Percentiles rank a stretch among this genome's conserved stretches.
phyloP scores from a whole-genome alignment of 176 grass and related monocot species.

The Calamus simplicifolius region DNA sequence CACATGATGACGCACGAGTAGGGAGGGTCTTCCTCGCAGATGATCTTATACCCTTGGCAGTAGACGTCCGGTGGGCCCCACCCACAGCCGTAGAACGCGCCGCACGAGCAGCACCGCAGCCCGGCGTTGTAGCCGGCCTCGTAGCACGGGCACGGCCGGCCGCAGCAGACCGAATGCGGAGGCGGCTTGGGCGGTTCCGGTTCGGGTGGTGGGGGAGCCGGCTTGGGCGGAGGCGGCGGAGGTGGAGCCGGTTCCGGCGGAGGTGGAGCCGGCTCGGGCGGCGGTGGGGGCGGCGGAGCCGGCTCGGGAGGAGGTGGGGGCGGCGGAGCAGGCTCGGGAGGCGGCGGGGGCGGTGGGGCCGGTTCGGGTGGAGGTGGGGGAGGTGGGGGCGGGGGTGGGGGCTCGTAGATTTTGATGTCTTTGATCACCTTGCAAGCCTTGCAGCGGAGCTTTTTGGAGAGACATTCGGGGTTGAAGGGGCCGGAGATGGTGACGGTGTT shows the following conservation, averaged over 20 bases:
- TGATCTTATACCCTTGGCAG: slow-evolving; percentile 48
- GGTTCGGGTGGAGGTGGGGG: neutral
- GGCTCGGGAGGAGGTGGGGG: neutral
- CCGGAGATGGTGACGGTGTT: slow-evolving; percentile 61
- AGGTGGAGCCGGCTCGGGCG: slow-evolving; percentile 6
- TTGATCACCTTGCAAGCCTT: slow-evolving; percentile 93
- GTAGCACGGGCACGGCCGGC: slow-evolving; percentile 27
- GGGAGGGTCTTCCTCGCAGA: slow-evolving; percentile 59
- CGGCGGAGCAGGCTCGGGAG: slow-evolving; percentile 17
- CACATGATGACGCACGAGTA: slow-evolving; percentile 70
- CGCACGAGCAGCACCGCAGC: slow-evolving; percentile 86
- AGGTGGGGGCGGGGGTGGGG: slow-evolving; percentile 1
- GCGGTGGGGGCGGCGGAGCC: neutral
- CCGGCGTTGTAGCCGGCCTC: slow-evolving; percentile 33
- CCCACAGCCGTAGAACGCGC: slow-evolving; percentile 19
- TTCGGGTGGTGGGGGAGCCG: too few species aligned
- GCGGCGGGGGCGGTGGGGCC: neutral
- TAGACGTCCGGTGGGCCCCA: neutral
- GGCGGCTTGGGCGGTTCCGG: too few species aligned
- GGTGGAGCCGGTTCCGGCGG: slow-evolving; percentile 25
- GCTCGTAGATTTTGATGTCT: slow-evolving; percentile 58
- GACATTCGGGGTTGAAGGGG: slow-evolving; percentile 55
- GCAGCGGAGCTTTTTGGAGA: slow-evolving; percentile 70
- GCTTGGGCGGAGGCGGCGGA: neutral
- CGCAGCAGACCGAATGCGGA: slow-evolving; percentile 57